Base-by-base conservation (phyloP, 2,329 filamentous ascomycete species). In the Lasiodiplodia sp. region DNA sequence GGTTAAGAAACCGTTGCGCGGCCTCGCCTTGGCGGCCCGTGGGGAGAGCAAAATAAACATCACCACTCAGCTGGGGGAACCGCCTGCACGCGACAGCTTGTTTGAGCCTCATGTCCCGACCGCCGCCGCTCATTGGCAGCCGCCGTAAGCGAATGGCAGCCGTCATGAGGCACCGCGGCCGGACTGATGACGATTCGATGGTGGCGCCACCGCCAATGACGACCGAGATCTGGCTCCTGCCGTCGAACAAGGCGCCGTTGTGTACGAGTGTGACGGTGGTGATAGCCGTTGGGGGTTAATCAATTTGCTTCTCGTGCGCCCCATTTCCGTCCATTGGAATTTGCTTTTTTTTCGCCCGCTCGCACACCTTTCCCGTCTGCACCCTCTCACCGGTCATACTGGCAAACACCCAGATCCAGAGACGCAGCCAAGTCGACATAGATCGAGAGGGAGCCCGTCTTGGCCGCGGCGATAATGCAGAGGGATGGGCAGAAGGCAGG, bases 201-300 rank as follows among this genome's bases (percentile, higher is more conserved):
- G 40, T 10, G 25, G 18, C 28, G 28, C 58, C 16, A 18, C 44
- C 31, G 18, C 58, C 58, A 63, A 63, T 63, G 18, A 25, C 23
- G 10, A 25, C 16, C 3, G 57, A 49, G 40, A 40, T 47, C 34
- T 62, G 16, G n/a, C 37, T 21, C 12, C 23, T 62, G 14, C 21
- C 18, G 18, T 25, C 37, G 21, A 44, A 47, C 12, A 38, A 47
- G 57, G 37, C 57, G 40, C 40, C 25, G 18, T 14, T 23, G 44
- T 34, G 16, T 51, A 6, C 25, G 58, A 52, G 11, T n/a, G 44
- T 18, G 47, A 38, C 28, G 44, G 25, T 64, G 60, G 21, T 52
- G 60, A 64, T 64, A 38, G 47, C 60, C 60, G 47, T 64, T 64
- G 60, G 44, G 47, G n/a, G n/a, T 64, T 38, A n/a, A 56, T 56